A percentile compares a stretch with the other conserved stretches of the same genome.
phyloP scores from a whole-genome alignment of 2,329 filamentous ascomycete species.

The Diaporthe velutina region DNA sequence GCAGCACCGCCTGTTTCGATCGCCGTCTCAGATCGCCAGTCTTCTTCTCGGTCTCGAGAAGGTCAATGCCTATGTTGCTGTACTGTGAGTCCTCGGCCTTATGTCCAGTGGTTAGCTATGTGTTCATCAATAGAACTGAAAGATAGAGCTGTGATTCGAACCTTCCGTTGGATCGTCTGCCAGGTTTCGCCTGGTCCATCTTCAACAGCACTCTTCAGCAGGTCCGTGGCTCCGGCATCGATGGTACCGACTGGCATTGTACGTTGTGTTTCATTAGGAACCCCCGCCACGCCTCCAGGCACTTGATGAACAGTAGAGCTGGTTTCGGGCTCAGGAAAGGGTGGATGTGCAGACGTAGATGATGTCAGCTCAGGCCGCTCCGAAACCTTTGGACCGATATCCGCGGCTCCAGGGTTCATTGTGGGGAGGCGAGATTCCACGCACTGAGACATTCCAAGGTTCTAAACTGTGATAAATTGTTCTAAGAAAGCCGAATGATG shows the following conservation, averaged over 20 bases:
- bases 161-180: rapidly evolving
- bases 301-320: neutral
- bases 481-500: neutral
- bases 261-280: neutral
- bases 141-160: neutral
- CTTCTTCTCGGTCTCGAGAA: neutral
- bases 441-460: neutral
- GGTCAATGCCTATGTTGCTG: rapidly evolving
- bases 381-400: neutral
- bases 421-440: rapidly evolving
- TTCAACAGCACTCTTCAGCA: neutral
- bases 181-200: neutral
- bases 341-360: neutral
- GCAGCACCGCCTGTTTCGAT: neutral
- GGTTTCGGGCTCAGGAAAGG: neutral
- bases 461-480: no score
- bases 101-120: neutral
- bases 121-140: no score
- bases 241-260: neutral
- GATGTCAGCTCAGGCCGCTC: neutral
- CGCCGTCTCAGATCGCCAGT: conserved; percentile 4
- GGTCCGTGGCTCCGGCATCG: neutral
- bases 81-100: neutral
- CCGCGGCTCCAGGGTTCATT: neutral
- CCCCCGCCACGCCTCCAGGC: neutral